Evolutionary conservation across 257 asterid species (phyloP).

Genomic region (Lithospermum erythrorhizon): DNA sequence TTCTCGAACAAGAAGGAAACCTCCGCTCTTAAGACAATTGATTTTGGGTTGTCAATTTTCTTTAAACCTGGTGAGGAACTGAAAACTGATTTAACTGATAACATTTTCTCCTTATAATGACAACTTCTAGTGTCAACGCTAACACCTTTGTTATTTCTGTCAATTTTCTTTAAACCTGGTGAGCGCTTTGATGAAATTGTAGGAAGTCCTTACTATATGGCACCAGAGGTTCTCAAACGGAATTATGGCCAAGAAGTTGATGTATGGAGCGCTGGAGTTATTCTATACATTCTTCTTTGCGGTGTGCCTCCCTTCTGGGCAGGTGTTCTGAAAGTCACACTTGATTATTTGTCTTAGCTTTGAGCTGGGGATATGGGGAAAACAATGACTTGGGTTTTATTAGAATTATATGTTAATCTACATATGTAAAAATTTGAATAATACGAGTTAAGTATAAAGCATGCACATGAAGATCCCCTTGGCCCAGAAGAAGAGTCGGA

Average conservation of each 20-base stretch:
- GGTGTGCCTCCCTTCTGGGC: conserved; percentile 87
- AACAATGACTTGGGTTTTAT: background rate
- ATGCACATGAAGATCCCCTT: no score
- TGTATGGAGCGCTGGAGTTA: conserved; percentile 71
- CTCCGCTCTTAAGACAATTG: conserved; percentile 50
- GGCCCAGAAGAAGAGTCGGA: no score
- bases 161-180: conserved; percentile 18
- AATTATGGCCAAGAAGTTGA: conserved; percentile 65
- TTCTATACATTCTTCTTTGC: conserved; percentile 58
- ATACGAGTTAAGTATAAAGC: no score
- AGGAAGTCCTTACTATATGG: conserved; percentile 69
- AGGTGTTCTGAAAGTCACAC: conserved; percentile 17
- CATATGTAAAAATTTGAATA: no score
- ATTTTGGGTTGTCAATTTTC: conserved; percentile 57
- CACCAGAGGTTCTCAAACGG: conserved; percentile 65
- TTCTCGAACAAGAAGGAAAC: conserved; percentile 57
- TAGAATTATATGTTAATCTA: background rate
- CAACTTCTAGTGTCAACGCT: background rate
- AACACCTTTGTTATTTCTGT: background rate
- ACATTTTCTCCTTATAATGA: background rate
- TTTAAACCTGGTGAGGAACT: conserved; percentile 48
- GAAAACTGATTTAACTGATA: background rate
- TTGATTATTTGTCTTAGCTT: background rate
- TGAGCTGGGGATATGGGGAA: background rate
- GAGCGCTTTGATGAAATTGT: conserved; percentile 49